phyloP scores from a whole-genome alignment of 495 filamentous ascomycete species.

The Aspergillus taichungensis region DNA sequence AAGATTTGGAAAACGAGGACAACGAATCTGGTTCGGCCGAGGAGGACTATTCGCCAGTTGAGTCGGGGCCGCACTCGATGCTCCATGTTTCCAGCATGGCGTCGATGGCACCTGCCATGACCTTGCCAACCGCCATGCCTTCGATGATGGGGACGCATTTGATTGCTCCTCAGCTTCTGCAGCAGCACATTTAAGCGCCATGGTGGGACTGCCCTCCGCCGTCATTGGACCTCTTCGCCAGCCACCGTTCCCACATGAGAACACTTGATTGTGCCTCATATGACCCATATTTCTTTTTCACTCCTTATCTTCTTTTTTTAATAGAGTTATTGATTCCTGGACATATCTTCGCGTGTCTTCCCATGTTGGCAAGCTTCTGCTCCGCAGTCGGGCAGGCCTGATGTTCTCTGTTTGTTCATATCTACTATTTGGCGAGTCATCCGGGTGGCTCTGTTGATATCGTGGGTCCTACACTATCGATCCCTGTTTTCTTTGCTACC shows the following conservation, averaged over 20 bases:
- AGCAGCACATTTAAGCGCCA: constrained; percentile 35
- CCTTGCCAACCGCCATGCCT: constrained; percentile 28
- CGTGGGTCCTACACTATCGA: neutral
- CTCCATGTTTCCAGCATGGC: constrained; percentile 30
- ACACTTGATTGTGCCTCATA: neutral
- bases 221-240: too few species aligned
- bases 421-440: neutral
- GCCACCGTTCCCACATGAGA: too few species aligned
- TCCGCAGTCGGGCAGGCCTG: too few species aligned
- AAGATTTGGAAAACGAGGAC: constrained; percentile 66
- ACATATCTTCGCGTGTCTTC: too few species aligned
- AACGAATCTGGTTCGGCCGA: constrained; percentile 68
- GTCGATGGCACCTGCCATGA: constrained; percentile 31
- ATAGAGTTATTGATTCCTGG: constrained; percentile 6
- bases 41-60: constrained; percentile 56
- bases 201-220: too few species aligned
- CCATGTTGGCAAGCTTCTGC: too few species aligned
- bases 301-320: constrained; percentile 4
- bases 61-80: constrained; percentile 24
- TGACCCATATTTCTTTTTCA: too few species aligned
- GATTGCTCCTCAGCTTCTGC: constrained; percentile 39
- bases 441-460: neutral
- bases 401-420: neutral
- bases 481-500: neutral
- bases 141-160: constrained; percentile 29